Base-by-base conservation (phyloP, 2,329 filamentous ascomycete genomes). In the Trichoderma arundinaceum region DNA sequence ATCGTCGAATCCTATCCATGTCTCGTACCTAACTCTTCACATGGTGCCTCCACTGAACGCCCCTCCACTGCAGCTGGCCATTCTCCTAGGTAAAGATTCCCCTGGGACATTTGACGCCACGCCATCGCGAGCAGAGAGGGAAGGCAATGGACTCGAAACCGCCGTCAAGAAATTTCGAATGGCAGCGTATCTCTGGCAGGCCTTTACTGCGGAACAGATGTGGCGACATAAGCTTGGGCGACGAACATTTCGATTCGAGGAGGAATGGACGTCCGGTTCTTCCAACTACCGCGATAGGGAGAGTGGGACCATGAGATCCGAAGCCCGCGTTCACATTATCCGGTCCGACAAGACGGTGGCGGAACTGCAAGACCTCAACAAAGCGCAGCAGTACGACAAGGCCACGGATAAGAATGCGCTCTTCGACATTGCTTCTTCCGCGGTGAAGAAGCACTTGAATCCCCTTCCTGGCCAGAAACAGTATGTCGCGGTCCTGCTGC, bases 171-270 rank as follows among this genome's bases (percentile, higher is more conserved):
- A 99, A 76, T 97, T 95, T 75, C 88, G 94, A 69, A 97, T 96
- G 91, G 90, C 93, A 17, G 94, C 92, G 28, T 97, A 98, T 75
- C 83, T 98, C 13, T 98, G 95, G 94, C 95, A 99, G 76, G 92
- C 94, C 7, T 98, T 96, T 73, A 98, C 94, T 0, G 92, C 92
- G 7, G 95, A 99, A 76, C 94, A 98, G 76, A 98, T 98, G 94
- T 90, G 88, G 76, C 89, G 92, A 68, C 91, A 97, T 75, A 91
- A 90, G 67, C 87, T 98, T 70, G 93, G 94, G 9, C 86, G 94
- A 66, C 88, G 94, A 65, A 89, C 87, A 61, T 98, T 97, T 77
- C 86, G 94, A 49, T 94, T 96, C 68, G 95, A 98, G 72, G 95
- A 99, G 77, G 92, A 97, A 75, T 98, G 95, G 95, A 91, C 91